Base-by-base conservation (phyloP, 2,329 filamentous ascomycete genomes). In the Aspergillus sp. region DNA sequence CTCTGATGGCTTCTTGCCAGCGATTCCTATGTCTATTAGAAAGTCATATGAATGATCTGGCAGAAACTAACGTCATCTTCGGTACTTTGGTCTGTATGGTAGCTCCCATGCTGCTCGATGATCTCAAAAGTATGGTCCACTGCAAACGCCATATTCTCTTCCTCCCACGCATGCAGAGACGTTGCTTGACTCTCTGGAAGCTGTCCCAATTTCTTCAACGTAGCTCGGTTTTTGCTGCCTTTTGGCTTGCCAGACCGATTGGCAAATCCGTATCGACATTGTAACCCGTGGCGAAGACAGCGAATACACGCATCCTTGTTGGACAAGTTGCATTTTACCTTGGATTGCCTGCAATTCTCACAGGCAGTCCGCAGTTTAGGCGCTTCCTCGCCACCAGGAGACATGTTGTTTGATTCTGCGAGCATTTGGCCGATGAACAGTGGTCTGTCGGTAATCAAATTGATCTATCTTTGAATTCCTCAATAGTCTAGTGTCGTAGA, bases 221-320 rank as follows among this genome's bases (percentile, higher is more conserved):
- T 67, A 4, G 65, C 61, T 36, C 63, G 55, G 43, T 67, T 67
- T 41, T 66, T 67, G 48, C 64, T 67, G 6, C 65, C 65, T 43
- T 67, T 67, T 10, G 65, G 65, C 45, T 67, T 67, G 6, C 65
- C 65, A 12, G 65, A 66, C 27, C 65, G 62, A 45, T 66, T 67
- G 37, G 65, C 65, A 41, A 64, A 59, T 31, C 64, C 60, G 44
- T 67, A 67, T 46, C 59, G 60, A 43, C 65, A 67, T 37, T 59
- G 57, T 36, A 67, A 46, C 7, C 64, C 64, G 47, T 67, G 63
- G 11, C 64, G 65, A 30, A 62, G 55, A 49, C 65, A 67, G 10
- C 65, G 62, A 33, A 60, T 60, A 50, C 65, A 67, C n/a, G 59
- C 55, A 36, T 58, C 58, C 39, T 65, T 64, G 36, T 62, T 61